Evolutionary conservation across 139 green algal species (phyloP), one percentile per base, ranked within the genome.

Genomic region (Nannochloris sp.): DNA sequence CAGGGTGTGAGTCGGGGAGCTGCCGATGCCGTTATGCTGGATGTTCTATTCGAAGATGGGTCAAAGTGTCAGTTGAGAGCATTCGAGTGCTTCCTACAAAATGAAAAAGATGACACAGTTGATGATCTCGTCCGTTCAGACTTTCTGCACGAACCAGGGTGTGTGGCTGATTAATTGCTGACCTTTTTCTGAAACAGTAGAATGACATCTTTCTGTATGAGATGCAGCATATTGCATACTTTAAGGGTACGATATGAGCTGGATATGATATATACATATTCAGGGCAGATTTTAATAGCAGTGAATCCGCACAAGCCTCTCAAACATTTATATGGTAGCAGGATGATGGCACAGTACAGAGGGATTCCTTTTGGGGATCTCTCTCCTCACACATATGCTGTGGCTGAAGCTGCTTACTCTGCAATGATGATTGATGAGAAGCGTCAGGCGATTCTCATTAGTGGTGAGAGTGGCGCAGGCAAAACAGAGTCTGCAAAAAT

Each of bases 401-500:
- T 93, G 26, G 87, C 87, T 25, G 87, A 92, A n/a, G 73, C 73
- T 70, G 82, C 79, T 3, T 86, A 79, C 60, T 61, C 56, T 1
- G 68, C 74, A 29, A 86, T 86, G 80, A 81, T 84, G 73, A 73
- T 79, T 5, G 80, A 86, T 49, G 74, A 84, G 44, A 56, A 76
- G 71, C 68, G 71, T 53, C 80, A 86, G 63, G 74, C 80, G 23
- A 82, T 86, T 48, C 56, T 86, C n/a, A 76, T 86, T 59, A 78
- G 68, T 61, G 88, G 87, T 2, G 88, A 97, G 75, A 87, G 69
- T 13, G 90, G 86, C 11, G 87, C 91, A 9, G 93, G 93, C 16
- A 98, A 98, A 78, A 98, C 93, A 3, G 93, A 98, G 79, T 96
- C 87, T 20, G 80, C 80, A 28, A 86, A 84, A 65, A 77, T 84